phyloP scores from a whole-genome alignment of 2,329 filamentous ascomycete genomes.

The Hypoxylon rubiginosum region DNA sequence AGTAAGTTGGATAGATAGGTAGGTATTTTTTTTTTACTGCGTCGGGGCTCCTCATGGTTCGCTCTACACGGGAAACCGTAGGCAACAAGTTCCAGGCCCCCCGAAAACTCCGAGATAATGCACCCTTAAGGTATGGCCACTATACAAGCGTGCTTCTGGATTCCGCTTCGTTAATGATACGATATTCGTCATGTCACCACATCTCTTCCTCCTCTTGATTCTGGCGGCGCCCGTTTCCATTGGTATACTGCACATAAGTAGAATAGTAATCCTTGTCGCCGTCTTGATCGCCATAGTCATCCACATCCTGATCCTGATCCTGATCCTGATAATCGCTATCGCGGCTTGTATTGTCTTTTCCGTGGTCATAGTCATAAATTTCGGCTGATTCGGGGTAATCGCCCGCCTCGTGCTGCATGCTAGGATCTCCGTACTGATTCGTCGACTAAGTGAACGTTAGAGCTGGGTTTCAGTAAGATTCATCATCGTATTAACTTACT shows the following conservation, averaged over 20 bases:
- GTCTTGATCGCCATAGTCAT: slow-evolving; percentile 48
- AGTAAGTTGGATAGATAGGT: neutral
- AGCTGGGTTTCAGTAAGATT: neutral
- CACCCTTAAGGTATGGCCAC: slow-evolving; percentile 21
- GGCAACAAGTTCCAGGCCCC: slow-evolving; percentile 14
- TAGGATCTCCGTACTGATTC: slow-evolving; percentile 62
- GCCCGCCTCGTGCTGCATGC: slow-evolving; percentile 57
- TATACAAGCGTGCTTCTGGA: slow-evolving; percentile 10
- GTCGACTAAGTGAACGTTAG: slow-evolving; percentile 53
- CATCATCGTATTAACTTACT: slow-evolving; percentile 54
- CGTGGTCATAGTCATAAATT: slow-evolving; percentile 67
- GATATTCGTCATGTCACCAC: slow-evolving; percentile 55
- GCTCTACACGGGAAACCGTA: slow-evolving; percentile 23
- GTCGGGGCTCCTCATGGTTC: slow-evolving; percentile 26
- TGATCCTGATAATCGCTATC: slow-evolving; percentile 55
- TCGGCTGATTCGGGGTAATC: slow-evolving; percentile 67
- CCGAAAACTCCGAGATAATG: slow-evolving; percentile 35
- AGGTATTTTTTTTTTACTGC: slow-evolving; percentile 9
- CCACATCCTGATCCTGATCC: slow-evolving; percentile 50
- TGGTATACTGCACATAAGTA: slow-evolving; percentile 44
- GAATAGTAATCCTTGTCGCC: slow-evolving; percentile 49
- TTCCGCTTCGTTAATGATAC: slow-evolving; percentile 4
- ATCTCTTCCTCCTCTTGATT: slow-evolving; percentile 56
- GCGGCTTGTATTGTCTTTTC: slow-evolving; percentile 59
- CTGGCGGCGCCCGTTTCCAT: slow-evolving; percentile 45